These are phyloP conservation scores for Magnusiomyces suaveolens DNA, from an alignment of 1,139 yeast species.

Conservation along the genomic window DNA sequence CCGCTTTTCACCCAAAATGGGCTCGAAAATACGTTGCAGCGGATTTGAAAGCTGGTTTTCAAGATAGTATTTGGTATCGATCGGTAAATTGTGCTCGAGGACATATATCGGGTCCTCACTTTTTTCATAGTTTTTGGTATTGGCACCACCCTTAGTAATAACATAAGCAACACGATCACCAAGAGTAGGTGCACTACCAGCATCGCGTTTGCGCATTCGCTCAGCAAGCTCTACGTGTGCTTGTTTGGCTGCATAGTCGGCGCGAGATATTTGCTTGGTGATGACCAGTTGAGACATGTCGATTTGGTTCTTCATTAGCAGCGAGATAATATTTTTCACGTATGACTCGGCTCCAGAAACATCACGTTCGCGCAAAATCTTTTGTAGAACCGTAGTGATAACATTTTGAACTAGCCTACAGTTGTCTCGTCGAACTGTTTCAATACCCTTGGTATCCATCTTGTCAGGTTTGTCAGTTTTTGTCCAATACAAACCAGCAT, in stretches of 20 bases:
- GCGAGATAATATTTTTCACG: conserved; percentile 83
- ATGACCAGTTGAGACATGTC: conserved; percentile 92
- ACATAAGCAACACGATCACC: conserved; percentile 99
- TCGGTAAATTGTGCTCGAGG: conserved; percentile 81
- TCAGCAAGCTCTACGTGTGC: conserved; percentile 96
- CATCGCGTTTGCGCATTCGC: conserved; percentile 91
- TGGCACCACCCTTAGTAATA: conserved; percentile 68
- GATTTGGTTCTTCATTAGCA: conserved; percentile 77
- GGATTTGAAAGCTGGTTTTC: conserved; percentile 93
- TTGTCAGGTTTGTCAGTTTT: conserved; percentile 81
- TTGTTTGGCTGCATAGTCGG: conserved; percentile 90
- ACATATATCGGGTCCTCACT: conserved; percentile 95
- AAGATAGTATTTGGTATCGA: conserved; percentile 88
- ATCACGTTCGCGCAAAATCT: conserved; percentile 78
- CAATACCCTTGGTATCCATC: conserved; percentile 98
- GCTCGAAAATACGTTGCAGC: conserved; percentile 85
- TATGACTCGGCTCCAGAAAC: conserved; percentile 79
- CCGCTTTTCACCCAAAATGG: conserved; percentile 78
- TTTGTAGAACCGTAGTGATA: conserved; percentile 80
- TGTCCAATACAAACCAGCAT: conserved; percentile 97
- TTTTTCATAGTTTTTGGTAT: conserved; percentile 85
- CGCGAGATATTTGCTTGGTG: conserved; percentile 80
- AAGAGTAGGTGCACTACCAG: conserved; percentile 91
- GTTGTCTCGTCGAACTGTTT: conserved; percentile 95
- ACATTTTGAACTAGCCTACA: conserved; percentile 92